Percentiles rank a stretch among this genome's conserved stretches.
phyloP scores from a whole-genome alignment of 2,329 filamentous ascomycete genomes.

The Paraphaeosphaeria sporulosa region DNA sequence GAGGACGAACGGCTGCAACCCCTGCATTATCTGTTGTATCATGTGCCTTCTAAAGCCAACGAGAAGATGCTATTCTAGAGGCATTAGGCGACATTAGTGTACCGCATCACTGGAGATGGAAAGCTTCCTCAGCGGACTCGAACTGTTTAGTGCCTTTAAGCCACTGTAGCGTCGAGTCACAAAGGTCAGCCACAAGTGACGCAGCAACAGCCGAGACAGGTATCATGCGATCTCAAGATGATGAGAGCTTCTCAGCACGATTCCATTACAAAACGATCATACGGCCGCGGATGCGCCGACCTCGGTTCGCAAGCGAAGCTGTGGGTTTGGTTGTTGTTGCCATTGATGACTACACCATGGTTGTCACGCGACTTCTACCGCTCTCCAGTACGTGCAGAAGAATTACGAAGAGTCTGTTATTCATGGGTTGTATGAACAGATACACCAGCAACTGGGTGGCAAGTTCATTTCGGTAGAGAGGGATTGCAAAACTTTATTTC shows the following conservation, averaged over 20 bases:
- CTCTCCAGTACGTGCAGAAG: background rate
- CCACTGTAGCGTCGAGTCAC: constrained; percentile 8
- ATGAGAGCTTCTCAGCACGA: background rate
- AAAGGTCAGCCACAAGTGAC: background rate
- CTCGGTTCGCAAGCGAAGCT: constrained; percentile 1
- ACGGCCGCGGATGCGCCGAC: background rate
- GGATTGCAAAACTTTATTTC: background rate
- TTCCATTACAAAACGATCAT: background rate
- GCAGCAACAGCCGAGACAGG: background rate
- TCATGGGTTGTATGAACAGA: background rate
- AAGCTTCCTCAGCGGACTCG: background rate
- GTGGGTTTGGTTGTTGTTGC: background rate
- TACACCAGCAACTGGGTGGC: background rate
- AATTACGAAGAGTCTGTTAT: background rate
- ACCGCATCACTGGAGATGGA: background rate
- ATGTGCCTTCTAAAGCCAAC: background rate
- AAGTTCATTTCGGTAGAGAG: background rate
- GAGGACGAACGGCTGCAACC: background rate
- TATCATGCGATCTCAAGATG: background rate
- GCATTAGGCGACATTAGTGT: background rate
- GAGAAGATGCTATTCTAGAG: background rate
- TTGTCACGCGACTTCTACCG: background rate
- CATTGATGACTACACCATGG: background rate
- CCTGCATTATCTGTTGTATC: background rate
- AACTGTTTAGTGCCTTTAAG: background rate